These are phyloP conservation scores for Arachis monticola DNA, from an alignment of 331 rosid species.

Conservation along the genomic window DNA sequence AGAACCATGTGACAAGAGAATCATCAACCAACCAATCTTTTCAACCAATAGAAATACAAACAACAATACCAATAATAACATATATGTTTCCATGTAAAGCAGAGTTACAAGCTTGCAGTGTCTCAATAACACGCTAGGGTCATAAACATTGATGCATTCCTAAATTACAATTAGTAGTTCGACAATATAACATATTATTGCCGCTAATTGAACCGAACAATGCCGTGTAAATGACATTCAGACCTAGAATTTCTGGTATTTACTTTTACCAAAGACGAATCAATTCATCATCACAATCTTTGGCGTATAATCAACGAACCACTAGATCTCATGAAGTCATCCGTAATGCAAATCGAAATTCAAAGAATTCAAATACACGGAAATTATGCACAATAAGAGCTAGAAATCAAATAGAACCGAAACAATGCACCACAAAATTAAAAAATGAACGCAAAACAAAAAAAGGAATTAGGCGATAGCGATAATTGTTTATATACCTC, in stretches of 20 bases:
- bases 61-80: background rate
- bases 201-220: background rate
- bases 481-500: constrained; percentile 41
- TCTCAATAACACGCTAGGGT: background rate
- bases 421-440: background rate
- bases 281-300: background rate
- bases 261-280: background rate
- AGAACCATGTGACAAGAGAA: constrained; percentile 8
- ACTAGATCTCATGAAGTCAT: background rate
- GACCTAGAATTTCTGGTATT: background rate
- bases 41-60: background rate
- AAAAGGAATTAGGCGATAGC: background rate
- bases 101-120: background rate
- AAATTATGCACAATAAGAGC: background rate
- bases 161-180: background rate
- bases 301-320: background rate
- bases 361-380: background rate
- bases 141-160: background rate
- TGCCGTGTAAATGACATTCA: background rate
- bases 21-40: background rate
- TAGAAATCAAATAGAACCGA: background rate
- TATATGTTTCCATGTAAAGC: background rate
- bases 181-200: constrained; percentile 9
- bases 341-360: background rate
- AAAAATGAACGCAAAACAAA: background rate